These are phyloP conservation scores for Sonneratia caseolaris DNA, from an alignment of 345 rosid genomes.

Conservation along the genomic window DNA sequence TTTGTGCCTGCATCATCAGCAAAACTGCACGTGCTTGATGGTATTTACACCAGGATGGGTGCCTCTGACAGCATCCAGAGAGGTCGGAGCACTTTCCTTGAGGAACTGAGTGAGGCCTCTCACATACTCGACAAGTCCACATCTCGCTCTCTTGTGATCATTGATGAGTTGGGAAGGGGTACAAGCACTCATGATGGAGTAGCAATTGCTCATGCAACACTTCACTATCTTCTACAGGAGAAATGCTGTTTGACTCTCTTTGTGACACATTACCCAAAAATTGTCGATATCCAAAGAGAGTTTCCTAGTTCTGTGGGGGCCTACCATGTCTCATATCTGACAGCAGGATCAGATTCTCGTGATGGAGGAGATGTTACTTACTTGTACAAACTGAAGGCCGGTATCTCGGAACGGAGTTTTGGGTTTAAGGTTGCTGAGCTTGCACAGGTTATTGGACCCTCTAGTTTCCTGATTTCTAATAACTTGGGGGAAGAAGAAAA, in stretches of 20 bases:
- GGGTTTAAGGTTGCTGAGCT: conserved; percentile 89
- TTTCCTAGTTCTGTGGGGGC: conserved; percentile 53
- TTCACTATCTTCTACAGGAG: conserved; percentile 56
- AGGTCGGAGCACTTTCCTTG: conserved; percentile 87
- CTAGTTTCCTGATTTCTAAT: neutral
- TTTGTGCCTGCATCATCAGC: conserved; percentile 85
- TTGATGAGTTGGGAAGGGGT: conserved; percentile 95
- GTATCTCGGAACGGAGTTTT: conserved; percentile 78
- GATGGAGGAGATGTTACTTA: conserved; percentile 70
- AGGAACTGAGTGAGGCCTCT: conserved; percentile 82
- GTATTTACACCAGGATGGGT: conserved; percentile 87
- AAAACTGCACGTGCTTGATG: conserved; percentile 68
- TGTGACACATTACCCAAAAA: conserved; percentile 90
- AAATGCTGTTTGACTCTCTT: conserved; percentile 75
- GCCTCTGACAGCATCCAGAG: conserved; percentile 92
- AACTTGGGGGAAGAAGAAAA: neutral
- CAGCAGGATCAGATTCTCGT: conserved; percentile 27
- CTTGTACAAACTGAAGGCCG: conserved; percentile 74
- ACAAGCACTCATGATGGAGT: conserved; percentile 93
- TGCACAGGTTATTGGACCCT: conserved; percentile 48
- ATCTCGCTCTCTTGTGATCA: conserved; percentile 58
- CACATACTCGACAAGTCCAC: conserved; percentile 66
- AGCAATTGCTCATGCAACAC: conserved; percentile 88
- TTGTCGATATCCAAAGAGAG: conserved; percentile 42
- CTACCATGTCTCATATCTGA: conserved; percentile 85